Percentiles rank a stretch among this genome's conserved stretches.
Conservation (phyloP, 805 yeast species). For the Yarrowia keelungensis region DNA sequence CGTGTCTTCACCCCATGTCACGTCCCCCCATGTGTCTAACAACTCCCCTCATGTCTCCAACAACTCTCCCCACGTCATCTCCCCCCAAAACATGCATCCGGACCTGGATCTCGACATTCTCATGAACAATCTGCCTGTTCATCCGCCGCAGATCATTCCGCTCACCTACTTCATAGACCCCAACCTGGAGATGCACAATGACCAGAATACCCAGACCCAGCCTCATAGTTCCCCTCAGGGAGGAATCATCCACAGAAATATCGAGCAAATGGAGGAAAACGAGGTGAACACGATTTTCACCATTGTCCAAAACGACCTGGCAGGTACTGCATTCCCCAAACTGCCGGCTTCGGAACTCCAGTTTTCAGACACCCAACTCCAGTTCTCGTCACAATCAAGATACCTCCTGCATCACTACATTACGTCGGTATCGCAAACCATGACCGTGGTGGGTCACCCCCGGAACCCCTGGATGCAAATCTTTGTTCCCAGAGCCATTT, state of each 20-base stretch:
- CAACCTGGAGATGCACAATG: slow-evolving; percentile 15
- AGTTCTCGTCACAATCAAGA: slow-evolving; percentile 60
- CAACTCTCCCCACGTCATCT: too few species aligned
- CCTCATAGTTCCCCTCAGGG: background rate
- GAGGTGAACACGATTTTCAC: slow-evolving; percentile 38
- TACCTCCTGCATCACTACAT: slow-evolving; percentile 75
- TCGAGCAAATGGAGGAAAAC: slow-evolving; percentile 35
- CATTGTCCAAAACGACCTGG: slow-evolving; percentile 28
- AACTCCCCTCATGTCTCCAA: background rate
- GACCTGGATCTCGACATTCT: slow-evolving; percentile 26
- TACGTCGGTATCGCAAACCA: slow-evolving; percentile 76
- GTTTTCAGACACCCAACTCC: slow-evolving; percentile 42
- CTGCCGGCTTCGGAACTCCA: slow-evolving; percentile 16
- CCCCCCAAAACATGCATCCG: background rate
- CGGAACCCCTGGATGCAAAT: slow-evolving; percentile 88
- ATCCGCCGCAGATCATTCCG: slow-evolving; percentile 27
- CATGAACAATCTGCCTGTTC: slow-evolving; percentile 28
- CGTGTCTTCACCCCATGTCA: too few species aligned
- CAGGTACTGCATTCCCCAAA: slow-evolving; percentile 31
- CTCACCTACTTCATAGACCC: slow-evolving; percentile 27
- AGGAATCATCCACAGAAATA: slow-evolving; percentile 31
- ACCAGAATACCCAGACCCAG: background rate
- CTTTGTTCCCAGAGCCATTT: slow-evolving; percentile 82
- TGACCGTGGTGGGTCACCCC: slow-evolving; percentile 73
- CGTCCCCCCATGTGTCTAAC: too few species aligned